phyloP scores from a whole-genome alignment of 495 filamentous ascomycete genomes.

The Penicillium dipodomyicola region DNA sequence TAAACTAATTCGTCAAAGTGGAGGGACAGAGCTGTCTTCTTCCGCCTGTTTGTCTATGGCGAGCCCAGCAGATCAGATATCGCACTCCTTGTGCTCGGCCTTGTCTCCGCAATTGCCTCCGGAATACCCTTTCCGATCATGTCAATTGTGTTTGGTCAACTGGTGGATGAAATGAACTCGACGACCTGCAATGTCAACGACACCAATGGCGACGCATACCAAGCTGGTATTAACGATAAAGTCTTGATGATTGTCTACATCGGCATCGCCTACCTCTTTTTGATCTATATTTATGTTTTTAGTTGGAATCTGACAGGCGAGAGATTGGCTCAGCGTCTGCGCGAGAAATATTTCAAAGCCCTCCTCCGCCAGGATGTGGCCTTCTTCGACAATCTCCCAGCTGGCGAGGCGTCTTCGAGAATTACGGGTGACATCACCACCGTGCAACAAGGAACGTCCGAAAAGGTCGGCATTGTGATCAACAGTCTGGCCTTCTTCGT shows the following conservation, averaged over 20 bases:
- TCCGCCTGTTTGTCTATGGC: constrained; percentile 7
- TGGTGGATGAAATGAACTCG: constrained; percentile 61
- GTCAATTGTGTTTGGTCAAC: constrained; percentile 62
- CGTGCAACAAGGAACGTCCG: constrained; percentile 58
- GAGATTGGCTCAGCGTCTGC: constrained; percentile 57
- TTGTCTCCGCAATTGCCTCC: constrained; percentile 54
- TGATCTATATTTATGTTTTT: constrained; percentile 48
- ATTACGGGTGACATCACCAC: constrained; percentile 56
- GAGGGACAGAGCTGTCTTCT: constrained; percentile 3
- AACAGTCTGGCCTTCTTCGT: constrained; percentile 57
- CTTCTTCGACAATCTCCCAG: constrained; percentile 54
- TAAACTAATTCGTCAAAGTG: constrained; percentile 1
- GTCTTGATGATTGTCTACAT: constrained; percentile 60
- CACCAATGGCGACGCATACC: constrained; percentile 28
- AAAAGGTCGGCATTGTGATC: constrained; percentile 62
- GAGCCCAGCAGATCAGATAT: constrained; percentile 34
- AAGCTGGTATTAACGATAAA: constrained; percentile 50
- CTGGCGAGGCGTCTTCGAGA: constrained; percentile 57
- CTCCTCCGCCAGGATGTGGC: constrained; percentile 59
- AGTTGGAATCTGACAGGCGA: constrained; percentile 60
- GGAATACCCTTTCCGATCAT: constrained; percentile 65
- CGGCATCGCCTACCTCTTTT: constrained; percentile 55
- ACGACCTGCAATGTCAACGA: constrained; percentile 40
- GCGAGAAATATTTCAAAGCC: constrained; percentile 52
- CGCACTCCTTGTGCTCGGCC: constrained; percentile 48